These are phyloP conservation scores for Alternaria rosae DNA, from an alignment of 2,329 filamentous ascomycete species.

Conservation along the genomic window DNA sequence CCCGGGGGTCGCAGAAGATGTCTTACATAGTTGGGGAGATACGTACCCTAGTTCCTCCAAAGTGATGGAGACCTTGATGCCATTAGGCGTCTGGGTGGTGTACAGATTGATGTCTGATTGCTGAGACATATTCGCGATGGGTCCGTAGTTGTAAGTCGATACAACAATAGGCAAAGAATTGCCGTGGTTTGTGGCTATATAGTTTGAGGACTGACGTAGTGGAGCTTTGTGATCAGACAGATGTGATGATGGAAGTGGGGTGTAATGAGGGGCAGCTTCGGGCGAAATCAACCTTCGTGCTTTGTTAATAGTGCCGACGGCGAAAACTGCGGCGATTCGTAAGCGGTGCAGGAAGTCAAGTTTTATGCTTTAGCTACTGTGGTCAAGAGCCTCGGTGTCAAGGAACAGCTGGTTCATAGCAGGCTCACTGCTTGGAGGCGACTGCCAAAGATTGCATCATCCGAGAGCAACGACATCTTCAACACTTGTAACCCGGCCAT, in stretches of 20 bases:
- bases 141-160: not conserved
- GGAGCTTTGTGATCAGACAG: not conserved
- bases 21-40: not conserved
- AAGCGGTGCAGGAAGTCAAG: not conserved
- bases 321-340: not conserved
- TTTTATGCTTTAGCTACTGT: not conserved
- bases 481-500: not conserved
- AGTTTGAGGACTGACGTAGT: not conserved
- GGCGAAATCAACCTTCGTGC: conserved; percentile 21
- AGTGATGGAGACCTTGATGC: conserved; percentile 86
- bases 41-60: conserved; percentile 77
- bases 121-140: conserved; percentile 30
- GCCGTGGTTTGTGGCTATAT: not conserved
- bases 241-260: conserved; percentile 20
- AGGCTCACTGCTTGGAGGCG: not conserved
- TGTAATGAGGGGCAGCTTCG: conserved; percentile 36
- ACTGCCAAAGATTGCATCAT: not conserved
- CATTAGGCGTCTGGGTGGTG: conserved; percentile 84
- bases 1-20: not conserved
- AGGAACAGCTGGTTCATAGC: not conserved
- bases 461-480: not conserved
- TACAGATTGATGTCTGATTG: conserved; percentile 77
- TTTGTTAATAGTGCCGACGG: conserved; percentile 35
- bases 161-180: not conserved
- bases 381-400: not conserved